Conservation (phyloP, 169 alveolate genomes). For the Plasmodium gaboni region DNA sequence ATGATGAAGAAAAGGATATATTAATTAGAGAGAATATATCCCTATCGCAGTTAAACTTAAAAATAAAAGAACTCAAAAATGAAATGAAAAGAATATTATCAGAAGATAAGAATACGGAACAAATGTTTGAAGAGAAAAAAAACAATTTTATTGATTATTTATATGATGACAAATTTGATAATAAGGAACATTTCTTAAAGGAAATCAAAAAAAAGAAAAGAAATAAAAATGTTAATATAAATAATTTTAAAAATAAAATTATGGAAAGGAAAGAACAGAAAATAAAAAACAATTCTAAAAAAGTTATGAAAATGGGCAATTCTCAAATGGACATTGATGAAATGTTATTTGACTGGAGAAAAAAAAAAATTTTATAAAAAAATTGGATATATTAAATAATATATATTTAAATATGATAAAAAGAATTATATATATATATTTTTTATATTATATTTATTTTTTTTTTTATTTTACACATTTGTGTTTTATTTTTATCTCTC, state of each 20-base stretch:
- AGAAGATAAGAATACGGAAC: conserved; percentile 38
- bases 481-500: neutral
- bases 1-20: conserved; percentile 60
- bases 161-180: conserved; percentile 67
- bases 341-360: conserved; percentile 49
- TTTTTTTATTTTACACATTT: neutral
- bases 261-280: neutral
- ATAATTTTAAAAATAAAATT: conserved; percentile 15
- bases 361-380: conserved; percentile 19
- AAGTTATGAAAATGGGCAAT: neutral
- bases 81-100: conserved; percentile 28
- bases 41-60: conserved; percentile 24
- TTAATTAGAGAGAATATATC: conserved; percentile 60
- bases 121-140: conserved; percentile 34
- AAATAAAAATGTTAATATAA: conserved; percentile 4
- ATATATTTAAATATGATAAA: neutral
- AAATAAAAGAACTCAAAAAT: conserved; percentile 53
- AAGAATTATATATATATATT: neutral
- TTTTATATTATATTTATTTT: neutral
- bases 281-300: neutral
- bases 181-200: conserved; percentile 39
- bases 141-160: conserved; percentile 59
- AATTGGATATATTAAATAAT: neutral
- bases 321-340: conserved; percentile 3
- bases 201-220: conserved; percentile 10